Percentiles rank a stretch among this genome's conserved stretches.
phyloP scores from a whole-genome alignment of 2,329 filamentous ascomycete species.

The Colletotrichum sp. region DNA sequence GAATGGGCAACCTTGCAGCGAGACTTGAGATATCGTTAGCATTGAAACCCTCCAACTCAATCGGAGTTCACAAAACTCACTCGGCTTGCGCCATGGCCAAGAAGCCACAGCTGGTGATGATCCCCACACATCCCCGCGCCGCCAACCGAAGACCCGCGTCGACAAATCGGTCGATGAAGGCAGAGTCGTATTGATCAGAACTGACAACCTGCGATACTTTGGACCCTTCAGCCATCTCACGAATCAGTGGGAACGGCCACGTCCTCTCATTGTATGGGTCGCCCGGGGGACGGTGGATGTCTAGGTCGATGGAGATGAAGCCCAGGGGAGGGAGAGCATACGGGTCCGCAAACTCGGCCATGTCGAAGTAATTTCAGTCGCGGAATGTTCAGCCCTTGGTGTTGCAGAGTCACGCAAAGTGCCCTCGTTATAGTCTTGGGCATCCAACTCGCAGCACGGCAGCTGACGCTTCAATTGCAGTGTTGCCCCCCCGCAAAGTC shows the following conservation, averaged over 20 bases:
- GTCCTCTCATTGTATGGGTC: constrained; percentile 39
- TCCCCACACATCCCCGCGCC: constrained; percentile 36
- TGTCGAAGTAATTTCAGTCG: not conserved
- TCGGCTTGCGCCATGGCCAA: constrained; percentile 37
- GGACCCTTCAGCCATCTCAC: constrained; percentile 34
- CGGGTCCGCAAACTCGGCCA: not conserved
- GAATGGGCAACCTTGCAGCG: constrained; percentile 35
- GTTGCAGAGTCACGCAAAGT: not conserved
- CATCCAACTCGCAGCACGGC: not conserved
- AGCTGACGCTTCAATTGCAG: not conserved
- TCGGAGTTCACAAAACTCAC: constrained; percentile 22
- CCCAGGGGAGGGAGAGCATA: constrained; percentile 29
- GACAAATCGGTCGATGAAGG: constrained; percentile 38
- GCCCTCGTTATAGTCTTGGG: not conserved
- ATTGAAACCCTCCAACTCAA: not conserved
- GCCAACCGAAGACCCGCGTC: constrained; percentile 34
- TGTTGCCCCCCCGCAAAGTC: not conserved
- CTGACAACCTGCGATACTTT: constrained; percentile 31
- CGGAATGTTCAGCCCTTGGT: not conserved
- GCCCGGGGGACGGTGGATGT: constrained; percentile 37
- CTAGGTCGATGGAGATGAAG: constrained; percentile 39
- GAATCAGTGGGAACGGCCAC: constrained; percentile 41
- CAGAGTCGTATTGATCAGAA: constrained; percentile 30
- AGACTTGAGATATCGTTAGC: constrained; percentile 22
- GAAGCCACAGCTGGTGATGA: constrained; percentile 45